Conservation (phyloP, 2,329 filamentous ascomycete genomes). For the Scedosporium minutisporum region DNA sequence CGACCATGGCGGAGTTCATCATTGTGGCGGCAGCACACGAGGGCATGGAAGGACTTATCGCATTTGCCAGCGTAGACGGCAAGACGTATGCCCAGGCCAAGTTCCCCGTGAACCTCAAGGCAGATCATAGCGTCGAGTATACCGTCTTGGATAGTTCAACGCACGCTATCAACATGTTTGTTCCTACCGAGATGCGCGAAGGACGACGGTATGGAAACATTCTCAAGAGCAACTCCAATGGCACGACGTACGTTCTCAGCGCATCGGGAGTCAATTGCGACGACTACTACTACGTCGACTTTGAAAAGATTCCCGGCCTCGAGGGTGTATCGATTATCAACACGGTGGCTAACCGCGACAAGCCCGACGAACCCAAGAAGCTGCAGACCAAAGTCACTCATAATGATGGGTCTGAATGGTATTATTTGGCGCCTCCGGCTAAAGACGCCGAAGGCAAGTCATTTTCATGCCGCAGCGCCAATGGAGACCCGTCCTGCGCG, state of each 20-base stretch:
- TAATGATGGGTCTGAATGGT: slow-evolving; percentile 90
- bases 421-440: slow-evolving; percentile 59
- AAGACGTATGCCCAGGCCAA: slow-evolving; percentile 69
- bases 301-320: slow-evolving; percentile 87
- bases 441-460: slow-evolving; percentile 61
- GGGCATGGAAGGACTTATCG: slow-evolving; percentile 58
- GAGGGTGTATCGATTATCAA: slow-evolving; percentile 89
- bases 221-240: slow-evolving; percentile 97
- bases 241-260: slow-evolving; percentile 86
- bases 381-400: slow-evolving; percentile 89
- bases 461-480: slow-evolving; percentile 53
- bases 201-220: slow-evolving; percentile 72
- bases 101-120: slow-evolving; percentile 78
- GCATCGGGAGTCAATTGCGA: slow-evolving; percentile 75
- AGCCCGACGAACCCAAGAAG: slow-evolving; percentile 70
- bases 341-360: slow-evolving; percentile 64
- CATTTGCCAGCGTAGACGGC: slow-evolving; percentile 80
- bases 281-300: slow-evolving; percentile 71
- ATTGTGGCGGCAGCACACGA: slow-evolving; percentile 70
- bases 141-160: slow-evolving; percentile 93
- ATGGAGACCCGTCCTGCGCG: slow-evolving; percentile 60
- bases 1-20: slow-evolving; percentile 94
- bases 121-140: slow-evolving; percentile 66
- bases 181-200: slow-evolving; percentile 60
- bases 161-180: slow-evolving; percentile 88